Evolutionary conservation across 108 stramenopile genomes (phyloP).

Genomic region (Cyclotella choctawhatcheeana): DNA sequence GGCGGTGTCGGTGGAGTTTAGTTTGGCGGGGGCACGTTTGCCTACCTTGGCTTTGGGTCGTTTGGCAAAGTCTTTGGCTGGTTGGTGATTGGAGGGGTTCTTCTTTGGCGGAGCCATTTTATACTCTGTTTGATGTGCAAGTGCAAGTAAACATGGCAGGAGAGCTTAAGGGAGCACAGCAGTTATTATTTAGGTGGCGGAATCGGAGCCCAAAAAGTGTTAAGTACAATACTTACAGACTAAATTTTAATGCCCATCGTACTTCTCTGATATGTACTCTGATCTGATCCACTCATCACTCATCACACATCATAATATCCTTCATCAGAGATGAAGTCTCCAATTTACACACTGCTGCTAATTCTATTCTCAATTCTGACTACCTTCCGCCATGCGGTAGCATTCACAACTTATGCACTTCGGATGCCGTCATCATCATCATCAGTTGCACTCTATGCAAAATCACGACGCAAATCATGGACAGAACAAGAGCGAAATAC

Average conservation of each 20-base stretch:
- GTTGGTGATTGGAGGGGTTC: constrained; percentile 16
- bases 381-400: constrained; percentile 2
- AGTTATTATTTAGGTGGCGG: no score
- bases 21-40: constrained; percentile 65
- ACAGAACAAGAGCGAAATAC: constrained; percentile 55
- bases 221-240: no score
- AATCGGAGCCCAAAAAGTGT: no score
- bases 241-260: no score
- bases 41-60: constrained; percentile 87
- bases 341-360: no score
- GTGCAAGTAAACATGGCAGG: not conserved
- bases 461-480: constrained; percentile 35
- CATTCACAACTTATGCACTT: not conserved
- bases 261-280: no score
- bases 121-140: not conserved
- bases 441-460: constrained; percentile 16
- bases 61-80: constrained; percentile 66
- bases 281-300: no score
- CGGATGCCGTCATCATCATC: not conserved
- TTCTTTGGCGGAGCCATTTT: constrained; percentile 34
- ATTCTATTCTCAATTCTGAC: no score
- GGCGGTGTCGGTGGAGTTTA: constrained; percentile 78
- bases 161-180: no score
- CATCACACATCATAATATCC: no score
- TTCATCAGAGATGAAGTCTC: no score